Evolutionary conservation across 768 basidiomycete genomes (phyloP).

Genomic region (Suillus hirtellus): DNA sequence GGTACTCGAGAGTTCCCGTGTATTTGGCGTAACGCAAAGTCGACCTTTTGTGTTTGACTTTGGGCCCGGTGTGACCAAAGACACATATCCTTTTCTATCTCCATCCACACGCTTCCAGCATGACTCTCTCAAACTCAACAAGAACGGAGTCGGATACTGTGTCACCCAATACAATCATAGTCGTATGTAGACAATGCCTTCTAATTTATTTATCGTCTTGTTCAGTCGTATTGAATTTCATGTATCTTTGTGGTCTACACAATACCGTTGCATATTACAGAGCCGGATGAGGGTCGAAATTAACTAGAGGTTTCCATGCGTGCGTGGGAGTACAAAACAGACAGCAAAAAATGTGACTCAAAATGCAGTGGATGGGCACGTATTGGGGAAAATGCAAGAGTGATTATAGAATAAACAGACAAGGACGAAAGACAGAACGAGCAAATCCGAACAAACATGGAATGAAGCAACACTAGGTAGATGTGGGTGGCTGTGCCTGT

Average conservation of each 20-base stretch:
- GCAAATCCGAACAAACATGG: slow-evolving; percentile 13
- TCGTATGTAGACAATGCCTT: slow-evolving; percentile 12
- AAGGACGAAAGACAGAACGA: slow-evolving; percentile 20
- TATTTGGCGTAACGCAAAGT: slow-evolving; percentile 78
- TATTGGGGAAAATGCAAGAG: slow-evolving; percentile 20
- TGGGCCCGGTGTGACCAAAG: slow-evolving; percentile 56
- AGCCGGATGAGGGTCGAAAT: slow-evolving; percentile 18
- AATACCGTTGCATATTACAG: slow-evolving; percentile 14
- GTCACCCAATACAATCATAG: slow-evolving; percentile 48
- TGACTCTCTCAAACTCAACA: slow-evolving; percentile 36
- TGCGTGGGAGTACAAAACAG: slow-evolving; percentile 30
- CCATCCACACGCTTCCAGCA: slow-evolving; percentile 19
- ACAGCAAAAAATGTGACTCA: slow-evolving; percentile 17
- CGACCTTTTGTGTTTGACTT: slow-evolving; percentile 82
- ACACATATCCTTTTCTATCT: slow-evolving; percentile 52
- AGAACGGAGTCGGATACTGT: slow-evolving; percentile 48
- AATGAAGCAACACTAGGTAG: slow-evolving; percentile 28
- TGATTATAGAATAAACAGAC: slow-evolving; percentile 29
- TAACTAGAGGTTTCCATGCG: slow-evolving; percentile 20
- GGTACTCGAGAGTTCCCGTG: slow-evolving; percentile 71
- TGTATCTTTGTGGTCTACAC: slow-evolving; percentile 11
- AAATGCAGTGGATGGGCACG: slow-evolving; percentile 21
- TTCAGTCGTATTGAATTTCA: not conserved
- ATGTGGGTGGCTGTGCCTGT: slow-evolving; percentile 38
- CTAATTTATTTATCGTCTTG: not conserved